Base-by-base conservation (phyloP, 1,284 basidiomycete genomes). In the Papiliotrema nemorosa region DNA sequence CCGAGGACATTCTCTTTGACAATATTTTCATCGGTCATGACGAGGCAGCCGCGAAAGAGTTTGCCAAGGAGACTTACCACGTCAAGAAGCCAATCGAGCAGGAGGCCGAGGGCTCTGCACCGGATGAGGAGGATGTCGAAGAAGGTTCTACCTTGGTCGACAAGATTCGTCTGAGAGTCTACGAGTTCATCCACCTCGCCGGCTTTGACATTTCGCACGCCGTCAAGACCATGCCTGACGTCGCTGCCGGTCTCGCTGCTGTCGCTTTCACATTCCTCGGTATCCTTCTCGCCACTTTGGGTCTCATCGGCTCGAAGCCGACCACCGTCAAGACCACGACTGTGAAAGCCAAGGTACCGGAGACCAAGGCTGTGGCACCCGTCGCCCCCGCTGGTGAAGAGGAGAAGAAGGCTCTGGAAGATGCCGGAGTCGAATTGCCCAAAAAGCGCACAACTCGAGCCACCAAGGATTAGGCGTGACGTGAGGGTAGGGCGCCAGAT, bases 1-100 rank as follows among this genome's bases (percentile, higher is more conserved):
- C 90, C 43, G 91, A 96, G 77, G 88, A 93, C 71, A 96, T 96
- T 63, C 82, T 96, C 64, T 96, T 92, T 74, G 84, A 90, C 78
- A 92, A 96, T 81, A 84, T 97, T 68, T 97, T 90, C 79, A 77
- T 97, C 57, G 91, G 91, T 54, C 85, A 91, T 79, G 91, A 90
- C 27, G 73, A 82, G 52, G 82, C 83, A 43, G 88, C 93, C 58
- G 92, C 92, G 61, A 84, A 86, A 74, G 76, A 78, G 14, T 78
- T 97, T 62, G 88, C 90, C 54, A 77, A 80, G 38, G 88, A 92
- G 77, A 89, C 90, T 18, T 96, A 86, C 76, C 81, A 83, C 59
- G 71, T 92, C 76, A 96, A 93, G 84, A 57, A 71, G 59, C 73
- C 73, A 5, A 59, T 73, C 49, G 78, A 80, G 67, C 71, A 72